These are phyloP conservation scores for Kingdonia uniflora DNA, from an alignment of 164 flowering plant genomes.

Conservation along the genomic window DNA sequence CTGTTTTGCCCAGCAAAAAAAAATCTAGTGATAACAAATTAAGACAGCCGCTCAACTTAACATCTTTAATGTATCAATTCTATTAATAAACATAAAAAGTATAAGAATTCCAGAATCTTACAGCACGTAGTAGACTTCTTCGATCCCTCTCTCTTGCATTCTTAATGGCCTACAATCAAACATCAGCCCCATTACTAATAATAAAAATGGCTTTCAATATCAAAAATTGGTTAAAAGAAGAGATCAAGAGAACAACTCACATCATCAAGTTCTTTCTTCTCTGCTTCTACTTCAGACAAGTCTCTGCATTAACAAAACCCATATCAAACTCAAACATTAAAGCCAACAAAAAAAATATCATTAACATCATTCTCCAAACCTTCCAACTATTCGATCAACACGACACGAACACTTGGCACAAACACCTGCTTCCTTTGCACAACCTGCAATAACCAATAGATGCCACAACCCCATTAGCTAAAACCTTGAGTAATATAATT, in stretches of 20 bases:
- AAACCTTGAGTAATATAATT: too few species aligned
- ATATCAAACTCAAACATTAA: neutral
- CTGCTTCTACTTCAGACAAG: conserved; percentile 65
- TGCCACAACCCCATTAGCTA: too few species aligned
- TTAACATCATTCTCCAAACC: conserved; percentile 26
- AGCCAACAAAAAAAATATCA: neutral
- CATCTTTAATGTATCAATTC: neutral
- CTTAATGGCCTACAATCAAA: conserved; percentile 58
- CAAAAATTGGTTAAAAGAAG: neutral
- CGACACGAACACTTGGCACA: conserved; percentile 87
- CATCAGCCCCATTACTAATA: conserved; percentile 1
- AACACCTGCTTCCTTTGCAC: conserved; percentile 79
- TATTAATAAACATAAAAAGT: neutral
- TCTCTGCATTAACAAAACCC: conserved; percentile 34
- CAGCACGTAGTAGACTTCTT: conserved; percentile 69
- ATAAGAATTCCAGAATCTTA: conserved; percentile 25
- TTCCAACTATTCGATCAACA: conserved; percentile 61
- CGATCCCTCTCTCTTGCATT: conserved; percentile 95
- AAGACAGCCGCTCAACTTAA: neutral
- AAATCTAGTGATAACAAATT: too few species aligned
- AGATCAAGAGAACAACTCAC: conserved; percentile 22
- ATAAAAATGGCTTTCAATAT: neutral
- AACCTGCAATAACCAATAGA: conserved; percentile 31
- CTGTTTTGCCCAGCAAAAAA: too few species aligned
- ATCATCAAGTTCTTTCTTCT: conserved; percentile 75